phyloP scores from a whole-genome alignment of 768 basidiomycete species.

The Amanita fuliginea region DNA sequence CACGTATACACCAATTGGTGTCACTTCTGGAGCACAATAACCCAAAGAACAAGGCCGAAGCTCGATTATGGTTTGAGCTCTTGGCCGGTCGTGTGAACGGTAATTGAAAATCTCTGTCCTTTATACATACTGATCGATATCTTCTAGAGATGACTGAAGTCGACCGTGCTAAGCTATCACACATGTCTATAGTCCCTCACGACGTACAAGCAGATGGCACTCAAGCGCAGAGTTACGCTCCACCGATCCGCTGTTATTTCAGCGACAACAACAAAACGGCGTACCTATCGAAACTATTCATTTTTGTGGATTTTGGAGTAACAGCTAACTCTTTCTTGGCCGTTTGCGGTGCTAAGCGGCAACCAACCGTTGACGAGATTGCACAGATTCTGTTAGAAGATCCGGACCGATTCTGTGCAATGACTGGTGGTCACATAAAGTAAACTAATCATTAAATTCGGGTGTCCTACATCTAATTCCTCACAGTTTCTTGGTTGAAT shows the following conservation, averaged over 20 bases:
- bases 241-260: conserved; percentile 64
- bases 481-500: conserved; percentile 67
- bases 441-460: conserved; percentile 20
- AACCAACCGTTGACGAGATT: conserved; percentile 80
- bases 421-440: conserved; percentile 62
- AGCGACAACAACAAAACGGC: conserved; percentile 37
- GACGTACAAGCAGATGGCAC: conserved; percentile 18
- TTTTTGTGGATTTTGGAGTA: conserved; percentile 81
- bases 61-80: conserved; percentile 55
- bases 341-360: conserved; percentile 78
- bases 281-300: conserved; percentile 74
- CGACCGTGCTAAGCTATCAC: conserved; percentile 48
- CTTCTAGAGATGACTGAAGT: conserved; percentile 42
- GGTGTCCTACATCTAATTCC: not conserved
- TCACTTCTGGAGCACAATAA: conserved; percentile 47
- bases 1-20: conserved; percentile 51
- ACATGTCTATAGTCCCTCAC: conserved; percentile 58
- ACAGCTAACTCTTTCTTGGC: conserved; percentile 76
- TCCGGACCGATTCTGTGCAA: conserved; percentile 59
- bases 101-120: conserved; percentile 18
- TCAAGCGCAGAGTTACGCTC: conserved; percentile 28
- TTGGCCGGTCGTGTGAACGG: conserved; percentile 54
- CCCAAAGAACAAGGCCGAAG: conserved; percentile 41
- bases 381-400: conserved; percentile 57
- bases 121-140: conserved; percentile 3